phyloP scores from a whole-genome alignment of 148 eudicot species.

The Linanthus parryae region DNA sequence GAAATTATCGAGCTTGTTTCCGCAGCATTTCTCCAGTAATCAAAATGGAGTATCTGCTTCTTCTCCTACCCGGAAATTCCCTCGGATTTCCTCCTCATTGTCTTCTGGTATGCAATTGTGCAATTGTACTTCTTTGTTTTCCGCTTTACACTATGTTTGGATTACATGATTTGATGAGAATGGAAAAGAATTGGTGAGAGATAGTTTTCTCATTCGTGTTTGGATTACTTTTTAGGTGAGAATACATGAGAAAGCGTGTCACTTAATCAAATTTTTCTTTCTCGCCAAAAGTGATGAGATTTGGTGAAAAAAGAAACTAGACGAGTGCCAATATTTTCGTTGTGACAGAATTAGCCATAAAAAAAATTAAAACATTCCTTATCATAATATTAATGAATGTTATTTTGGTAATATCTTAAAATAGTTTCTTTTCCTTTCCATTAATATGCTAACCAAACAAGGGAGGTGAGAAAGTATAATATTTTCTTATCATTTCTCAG shows the following conservation, averaged over 20 bases:
- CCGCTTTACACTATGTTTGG: neutral
- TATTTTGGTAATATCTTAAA: no score
- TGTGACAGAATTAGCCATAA: no score
- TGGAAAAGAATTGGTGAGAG: no score
- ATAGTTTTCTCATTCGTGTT: no score
- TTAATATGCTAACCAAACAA: no score
- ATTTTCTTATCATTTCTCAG: neutral
- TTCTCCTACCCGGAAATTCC: constrained; percentile 12
- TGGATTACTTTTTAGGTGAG: neutral
- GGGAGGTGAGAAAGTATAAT: no score
- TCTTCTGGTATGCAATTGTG: constrained; percentile 31
- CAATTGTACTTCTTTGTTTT: neutral
- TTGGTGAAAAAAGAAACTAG: no score
- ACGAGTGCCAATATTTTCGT: no score
- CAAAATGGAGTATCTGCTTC: constrained; percentile 13
- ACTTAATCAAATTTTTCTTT: neutral
- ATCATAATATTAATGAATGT: no score
- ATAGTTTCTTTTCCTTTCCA: no score
- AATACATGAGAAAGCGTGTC: neutral
- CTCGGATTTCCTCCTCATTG: constrained; percentile 36
- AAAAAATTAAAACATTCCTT: no score
- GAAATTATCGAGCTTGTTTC: constrained; percentile 49
- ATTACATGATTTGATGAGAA: no score
- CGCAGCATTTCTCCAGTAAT: constrained; percentile 6
- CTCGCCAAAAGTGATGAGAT: neutral